Evolutionary conservation across 2,329 filamentous ascomycete species (phyloP), one percentile per base, ranked within the genome.

Genomic region (Penicillium janthinellum): DNA sequence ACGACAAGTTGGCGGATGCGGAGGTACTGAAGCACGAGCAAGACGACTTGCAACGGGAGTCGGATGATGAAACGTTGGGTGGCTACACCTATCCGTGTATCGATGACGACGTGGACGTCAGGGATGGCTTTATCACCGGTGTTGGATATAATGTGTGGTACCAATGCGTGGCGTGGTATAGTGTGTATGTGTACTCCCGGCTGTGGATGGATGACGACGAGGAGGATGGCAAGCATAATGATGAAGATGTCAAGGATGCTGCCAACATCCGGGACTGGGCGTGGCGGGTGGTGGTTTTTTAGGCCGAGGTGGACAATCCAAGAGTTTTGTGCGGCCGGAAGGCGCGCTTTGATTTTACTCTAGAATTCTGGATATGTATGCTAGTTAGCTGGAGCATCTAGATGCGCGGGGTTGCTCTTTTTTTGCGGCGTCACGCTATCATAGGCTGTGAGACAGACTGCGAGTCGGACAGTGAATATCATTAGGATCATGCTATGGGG

Each of bases 311-410:
- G 25, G 25, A 25, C 25, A 25, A 25, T 25, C 25, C 25, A 1
- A 25, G 25, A 2, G 25, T 25, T 25, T 5, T 25, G 25, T 25
- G 3, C 4, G 25, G 25, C 25, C 25, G 25, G 55, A 53, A 51
- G 50, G 34, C 56, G 20, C 55, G 52, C 22, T 63, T 61, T 56
- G 48, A 63, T 42, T 63, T 59, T n/a, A 59, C 61, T 48, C 38
- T 44, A 10, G 61, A 61, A 52, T 63, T 63, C 35, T 63, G 52
- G 61, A 63, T 38, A 61, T 56, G 59, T 63, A 63, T 5, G 31
- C 44, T 12, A 63, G 56, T 37, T 63, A 56, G 59, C 44, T 38
- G 53, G 61, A 59, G 2, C 31, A 28, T 6, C 6, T 28, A 28
- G 25, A 28, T 28, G 31, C 6, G 31, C 31, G 31, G 31, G 1